Percentiles rank a stretch among this genome's conserved stretches.
phyloP scores from a whole-genome alignment of 2,329 filamentous ascomycete genomes.

The Fonsecaea nubica region DNA sequence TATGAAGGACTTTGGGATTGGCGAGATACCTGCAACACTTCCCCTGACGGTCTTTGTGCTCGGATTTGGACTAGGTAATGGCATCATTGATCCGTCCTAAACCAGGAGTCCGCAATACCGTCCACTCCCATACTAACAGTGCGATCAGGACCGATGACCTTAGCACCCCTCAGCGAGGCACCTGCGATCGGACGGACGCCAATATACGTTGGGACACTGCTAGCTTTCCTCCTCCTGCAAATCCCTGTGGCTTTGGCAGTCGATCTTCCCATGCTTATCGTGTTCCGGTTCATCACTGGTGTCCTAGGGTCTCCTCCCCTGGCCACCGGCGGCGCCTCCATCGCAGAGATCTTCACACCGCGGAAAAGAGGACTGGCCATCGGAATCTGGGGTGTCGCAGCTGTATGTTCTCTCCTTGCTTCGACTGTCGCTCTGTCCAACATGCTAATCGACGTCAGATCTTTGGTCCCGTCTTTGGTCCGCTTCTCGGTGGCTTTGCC shows the following conservation, averaged over 20 bases:
- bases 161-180: constrained; percentile 56
- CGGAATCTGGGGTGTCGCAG: constrained; percentile 50
- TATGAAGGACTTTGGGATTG: constrained; percentile 53
- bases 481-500: constrained; percentile 52
- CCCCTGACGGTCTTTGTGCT: constrained; percentile 59
- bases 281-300: constrained; percentile 60
- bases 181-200: constrained; percentile 58
- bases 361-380: constrained; percentile 49
- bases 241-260: constrained; percentile 55
- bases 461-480: constrained; percentile 41
- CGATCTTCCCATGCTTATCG: constrained; percentile 61
- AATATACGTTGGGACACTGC: constrained; percentile 57
- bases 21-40: constrained; percentile 54
- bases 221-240: constrained; percentile 58
- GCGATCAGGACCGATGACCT: constrained; percentile 48
- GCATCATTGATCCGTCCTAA: not conserved
- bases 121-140: not conserved
- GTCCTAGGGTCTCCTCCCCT: constrained; percentile 57
- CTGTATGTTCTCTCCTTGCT: constrained; percentile 50
- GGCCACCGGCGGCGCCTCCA: constrained; percentile 54
- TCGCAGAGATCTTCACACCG: constrained; percentile 53
- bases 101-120: not conserved
- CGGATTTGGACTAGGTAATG: constrained; percentile 51
- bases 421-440: constrained; percentile 30
- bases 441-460: not conserved